A percentile compares a stretch with the other conserved stretches of the same genome.
These are phyloP conservation scores for Corylus heterophylla DNA, from an alignment of 306 rosid genomes.

Conservation along the genomic window DNA sequence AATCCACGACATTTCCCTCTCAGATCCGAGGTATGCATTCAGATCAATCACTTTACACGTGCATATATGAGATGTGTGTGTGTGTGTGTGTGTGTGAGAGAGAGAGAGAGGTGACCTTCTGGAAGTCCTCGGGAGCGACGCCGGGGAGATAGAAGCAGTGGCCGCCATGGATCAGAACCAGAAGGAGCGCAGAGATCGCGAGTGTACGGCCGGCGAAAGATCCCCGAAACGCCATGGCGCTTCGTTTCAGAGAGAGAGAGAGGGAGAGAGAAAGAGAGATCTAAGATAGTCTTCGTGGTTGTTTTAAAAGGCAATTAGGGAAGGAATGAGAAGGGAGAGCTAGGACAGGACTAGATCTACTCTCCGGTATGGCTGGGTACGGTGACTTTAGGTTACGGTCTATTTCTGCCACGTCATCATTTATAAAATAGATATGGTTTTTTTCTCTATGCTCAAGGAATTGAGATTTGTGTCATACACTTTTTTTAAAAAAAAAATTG, in stretches of 20 bases:
- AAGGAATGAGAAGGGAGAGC: not conserved
- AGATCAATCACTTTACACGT: conserved; percentile 37
- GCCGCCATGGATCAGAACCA: conserved; percentile 58
- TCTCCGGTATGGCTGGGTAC: conserved; percentile 35
- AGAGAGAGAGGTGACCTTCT: conserved; percentile 55
- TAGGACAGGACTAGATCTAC: not conserved
- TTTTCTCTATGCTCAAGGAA: too few relatives aligned
- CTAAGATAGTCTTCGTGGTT: not conserved
- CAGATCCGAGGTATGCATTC: conserved; percentile 45
- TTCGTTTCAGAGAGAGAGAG: conserved; percentile 27
- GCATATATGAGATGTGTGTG: too few relatives aligned
- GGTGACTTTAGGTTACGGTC: conserved; percentile 17
- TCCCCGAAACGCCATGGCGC: conserved; percentile 86
- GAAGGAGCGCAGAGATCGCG: conserved; percentile 43
- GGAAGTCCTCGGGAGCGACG: conserved; percentile 93
- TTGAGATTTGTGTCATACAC: too few relatives aligned
- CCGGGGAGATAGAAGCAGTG: conserved; percentile 93
- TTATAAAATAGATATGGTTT: too few relatives aligned
- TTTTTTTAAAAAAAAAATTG: too few relatives aligned
- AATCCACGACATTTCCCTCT: conserved; percentile 13
- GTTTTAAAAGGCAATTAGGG: not conserved
- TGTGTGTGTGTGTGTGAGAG: not conserved
- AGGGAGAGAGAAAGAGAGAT: not conserved
- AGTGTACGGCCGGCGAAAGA: conserved; percentile 35
- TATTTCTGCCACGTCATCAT: conserved; percentile 21